Percentiles rank a stretch among this genome's conserved stretches.
phyloP scores from a whole-genome alignment of 2,329 filamentous ascomycete genomes.

The Tolypocladium guangdongense region DNA sequence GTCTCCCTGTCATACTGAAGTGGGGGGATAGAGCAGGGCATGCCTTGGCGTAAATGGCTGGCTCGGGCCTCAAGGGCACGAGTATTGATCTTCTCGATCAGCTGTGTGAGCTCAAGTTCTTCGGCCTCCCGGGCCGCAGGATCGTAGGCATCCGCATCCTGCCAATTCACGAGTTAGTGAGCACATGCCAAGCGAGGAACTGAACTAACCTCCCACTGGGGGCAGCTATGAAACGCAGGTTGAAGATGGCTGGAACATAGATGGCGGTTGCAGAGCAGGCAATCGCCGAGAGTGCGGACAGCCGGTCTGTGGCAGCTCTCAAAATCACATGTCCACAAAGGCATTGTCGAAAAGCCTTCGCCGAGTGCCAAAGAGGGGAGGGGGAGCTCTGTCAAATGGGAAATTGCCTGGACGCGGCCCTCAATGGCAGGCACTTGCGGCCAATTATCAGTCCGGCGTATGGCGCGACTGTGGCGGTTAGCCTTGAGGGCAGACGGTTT shows the following conservation, averaged over 20 bases:
- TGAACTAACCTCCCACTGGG: slow-evolving; percentile 24
- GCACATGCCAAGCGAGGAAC: not conserved
- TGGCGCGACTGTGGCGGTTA: no score
- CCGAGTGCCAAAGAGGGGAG: not conserved
- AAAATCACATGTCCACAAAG: slow-evolving; percentile 24
- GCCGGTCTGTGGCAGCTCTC: slow-evolving; percentile 17
- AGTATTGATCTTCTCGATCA: slow-evolving; percentile 24
- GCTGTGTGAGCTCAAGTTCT: slow-evolving; percentile 18
- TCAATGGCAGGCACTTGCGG: not conserved
- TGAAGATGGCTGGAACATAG: slow-evolving; percentile 23
- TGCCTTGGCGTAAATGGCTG: slow-evolving; percentile 20
- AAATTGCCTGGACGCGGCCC: no score
- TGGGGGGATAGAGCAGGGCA: slow-evolving; percentile 22
- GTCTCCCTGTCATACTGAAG: slow-evolving; percentile 23
- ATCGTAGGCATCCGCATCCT: slow-evolving; percentile 25
- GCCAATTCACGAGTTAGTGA: slow-evolving; percentile 6
- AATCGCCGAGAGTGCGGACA: slow-evolving; percentile 25
- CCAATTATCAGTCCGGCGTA: no score
- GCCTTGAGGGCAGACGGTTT: no score
- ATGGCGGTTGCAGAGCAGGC: slow-evolving; percentile 27
- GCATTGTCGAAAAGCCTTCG: slow-evolving; percentile 9
- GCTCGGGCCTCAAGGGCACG: slow-evolving; percentile 24
- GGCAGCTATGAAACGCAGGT: slow-evolving; percentile 20
- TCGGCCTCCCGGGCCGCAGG: slow-evolving; percentile 21
- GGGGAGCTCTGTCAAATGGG: not conserved